Base-by-base conservation (phyloP, 2,329 filamentous ascomycete species). In the Aspergillus sp. region DNA sequence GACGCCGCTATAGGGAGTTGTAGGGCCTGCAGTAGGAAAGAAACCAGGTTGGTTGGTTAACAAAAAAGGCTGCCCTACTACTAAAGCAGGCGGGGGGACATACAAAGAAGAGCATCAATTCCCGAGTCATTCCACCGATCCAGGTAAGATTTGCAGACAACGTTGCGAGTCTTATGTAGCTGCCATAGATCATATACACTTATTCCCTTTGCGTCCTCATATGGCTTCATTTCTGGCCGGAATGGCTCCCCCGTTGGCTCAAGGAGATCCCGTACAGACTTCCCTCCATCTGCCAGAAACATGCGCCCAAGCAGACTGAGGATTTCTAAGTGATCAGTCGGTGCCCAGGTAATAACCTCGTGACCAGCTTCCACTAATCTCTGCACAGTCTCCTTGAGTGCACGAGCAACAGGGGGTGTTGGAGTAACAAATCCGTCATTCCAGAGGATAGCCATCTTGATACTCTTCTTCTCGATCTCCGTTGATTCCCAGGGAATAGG, bases 331-430 rank as follows among this genome's bases (percentile, higher is more conserved):
- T 64, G 61, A 1, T 54, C 56, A 69, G 1, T 63, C 37, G 6
- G 80, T 71, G 57, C 53, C 62, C 66, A 68, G 15, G 63, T 61
- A n/a, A 71, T 53, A 15, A 70, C 80, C 77, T 58, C 78, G 76
- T 8, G 82, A 74, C 60, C 82, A 69, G 80, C 84, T 85, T 2
- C 84, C 80, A 2, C 86, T 72, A 50, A 88, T 69, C 33, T 87
- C 81, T 76, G 70, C 1, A 77, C 78, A 0, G 83, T 73, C 3
- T 75, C 68, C 5, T 73, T 69, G 6, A 90, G 69, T 1, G 84
- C 87, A 3, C 86, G 79, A 0, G 78, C 70, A 2, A 90, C 80
- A 0, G 87, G 87, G 2, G 87, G 86, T 23, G 87, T 87, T 0
- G 87, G 87, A 1, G 70, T 77, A 2, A 88, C 85, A 40, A 87